Conservation (phyloP, 768 basidiomycete genomes). For the Boletus sp. region DNA sequence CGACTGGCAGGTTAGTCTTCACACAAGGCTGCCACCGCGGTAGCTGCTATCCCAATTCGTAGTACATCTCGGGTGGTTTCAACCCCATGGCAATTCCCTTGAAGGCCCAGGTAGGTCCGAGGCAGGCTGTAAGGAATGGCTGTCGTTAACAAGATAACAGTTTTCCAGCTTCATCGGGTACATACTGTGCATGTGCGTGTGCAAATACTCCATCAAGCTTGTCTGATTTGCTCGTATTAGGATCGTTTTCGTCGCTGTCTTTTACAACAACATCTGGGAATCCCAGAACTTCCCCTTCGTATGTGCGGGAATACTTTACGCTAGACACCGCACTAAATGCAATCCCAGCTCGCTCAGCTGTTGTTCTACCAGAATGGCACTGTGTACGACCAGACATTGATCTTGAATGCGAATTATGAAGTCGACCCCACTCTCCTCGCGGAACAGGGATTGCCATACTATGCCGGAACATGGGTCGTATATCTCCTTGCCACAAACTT, state of each 20-base stretch:
- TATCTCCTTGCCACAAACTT: conserved; percentile 17
- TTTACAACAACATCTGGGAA: conserved; percentile 53
- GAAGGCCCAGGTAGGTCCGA: conserved; percentile 40
- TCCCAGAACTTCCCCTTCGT: conserved; percentile 61
- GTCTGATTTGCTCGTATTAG: conserved; percentile 12
- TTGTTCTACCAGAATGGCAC: conserved; percentile 54
- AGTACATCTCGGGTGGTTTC: conserved; percentile 27
- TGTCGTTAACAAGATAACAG: conserved; percentile 9
- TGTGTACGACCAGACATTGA: conserved; percentile 48
- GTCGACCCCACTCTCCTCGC: conserved; percentile 51
- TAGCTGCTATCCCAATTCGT: neutral
- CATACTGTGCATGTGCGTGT: conserved; percentile 48
- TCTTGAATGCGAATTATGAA: conserved; percentile 51
- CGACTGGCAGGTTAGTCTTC: conserved; percentile 54
- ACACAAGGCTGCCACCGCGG: conserved; percentile 2
- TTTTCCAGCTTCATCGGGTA: conserved; percentile 50
- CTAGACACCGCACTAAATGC: neutral
- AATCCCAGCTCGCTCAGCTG: conserved; percentile 42
- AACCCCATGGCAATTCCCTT: conserved; percentile 57
- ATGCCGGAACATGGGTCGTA: conserved; percentile 27
- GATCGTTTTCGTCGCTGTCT: conserved; percentile 37
- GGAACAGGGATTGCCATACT: conserved; percentile 37
- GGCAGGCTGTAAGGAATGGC: neutral
- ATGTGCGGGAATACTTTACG: conserved; percentile 27
- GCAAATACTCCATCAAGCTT: neutral